Evolutionary conservation across 2,329 filamentous ascomycete species (phyloP).

Genomic region (Gnomoniopsis sp.): DNA sequence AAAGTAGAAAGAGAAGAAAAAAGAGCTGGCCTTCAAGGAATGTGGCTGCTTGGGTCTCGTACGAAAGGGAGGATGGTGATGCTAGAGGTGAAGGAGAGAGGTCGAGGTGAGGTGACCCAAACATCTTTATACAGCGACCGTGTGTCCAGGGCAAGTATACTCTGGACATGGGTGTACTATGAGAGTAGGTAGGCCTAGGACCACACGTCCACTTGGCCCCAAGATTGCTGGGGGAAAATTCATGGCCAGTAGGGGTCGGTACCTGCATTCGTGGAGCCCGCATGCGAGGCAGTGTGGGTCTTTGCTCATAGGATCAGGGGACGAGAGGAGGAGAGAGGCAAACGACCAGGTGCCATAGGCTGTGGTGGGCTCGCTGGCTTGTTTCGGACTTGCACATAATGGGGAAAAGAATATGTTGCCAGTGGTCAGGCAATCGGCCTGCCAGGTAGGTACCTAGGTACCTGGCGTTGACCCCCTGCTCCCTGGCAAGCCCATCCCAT

Average conservation of each 20-base stretch:
- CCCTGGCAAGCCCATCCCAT: slow-evolving; percentile 5
- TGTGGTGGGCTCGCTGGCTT: slow-evolving; percentile 23
- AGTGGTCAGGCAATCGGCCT: slow-evolving; percentile 9
- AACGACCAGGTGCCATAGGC: slow-evolving; percentile 28
- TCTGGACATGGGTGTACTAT: background rate
- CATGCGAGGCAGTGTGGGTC: slow-evolving; percentile 38
- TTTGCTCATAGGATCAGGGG: slow-evolving; percentile 27
- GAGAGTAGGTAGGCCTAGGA: slow-evolving; percentile 18
- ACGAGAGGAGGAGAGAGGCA: slow-evolving; percentile 17
- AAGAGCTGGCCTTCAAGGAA: slow-evolving; percentile 36
- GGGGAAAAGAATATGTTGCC: slow-evolving; percentile 22
- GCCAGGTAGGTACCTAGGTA: background rate
- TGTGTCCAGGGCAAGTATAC: slow-evolving; percentile 9
- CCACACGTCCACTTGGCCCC: slow-evolving; percentile 11
- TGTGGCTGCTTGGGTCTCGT: slow-evolving; percentile 30
- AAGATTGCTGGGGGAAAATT: slow-evolving; percentile 22
- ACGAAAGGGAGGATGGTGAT: slow-evolving; percentile 25
- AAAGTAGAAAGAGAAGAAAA: slow-evolving; percentile 22
- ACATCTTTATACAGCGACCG: slow-evolving; percentile 21
- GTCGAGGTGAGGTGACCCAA: slow-evolving; percentile 3
- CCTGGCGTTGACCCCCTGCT: background rate
- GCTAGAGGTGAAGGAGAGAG: background rate
- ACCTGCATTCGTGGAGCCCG: slow-evolving; percentile 29
- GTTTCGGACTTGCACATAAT: slow-evolving; percentile 31
- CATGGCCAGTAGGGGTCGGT: slow-evolving; percentile 32